Percentiles rank a stretch among this genome's conserved stretches.
phyloP scores from a whole-genome alignment of 768 basidiomycete species.

The Cystobasidium ongulense region DNA sequence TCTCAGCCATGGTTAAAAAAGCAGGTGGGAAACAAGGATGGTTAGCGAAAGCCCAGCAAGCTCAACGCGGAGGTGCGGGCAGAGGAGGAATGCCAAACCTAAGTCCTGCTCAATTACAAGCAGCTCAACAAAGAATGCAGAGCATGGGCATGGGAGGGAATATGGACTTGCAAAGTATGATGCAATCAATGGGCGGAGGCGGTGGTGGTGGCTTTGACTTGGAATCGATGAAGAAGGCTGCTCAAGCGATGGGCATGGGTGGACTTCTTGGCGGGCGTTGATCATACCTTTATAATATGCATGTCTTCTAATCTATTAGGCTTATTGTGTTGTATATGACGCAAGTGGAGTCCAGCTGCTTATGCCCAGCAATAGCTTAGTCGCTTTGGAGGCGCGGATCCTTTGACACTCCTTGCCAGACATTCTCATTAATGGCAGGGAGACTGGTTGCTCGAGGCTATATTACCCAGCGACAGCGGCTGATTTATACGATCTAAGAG shows the following conservation, averaged over 20 bases:
- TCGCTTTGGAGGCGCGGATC: too few relatives aligned
- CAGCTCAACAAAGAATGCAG: conserved; percentile 17
- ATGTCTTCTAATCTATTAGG: too few relatives aligned
- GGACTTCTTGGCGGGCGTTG: conserved; percentile 5
- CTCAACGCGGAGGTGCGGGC: conserved; percentile 50
- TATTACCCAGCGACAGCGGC: neutral
- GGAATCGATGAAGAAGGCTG: conserved; percentile 1
- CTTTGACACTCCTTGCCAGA: too few relatives aligned
- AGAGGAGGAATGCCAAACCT: conserved; percentile 15
- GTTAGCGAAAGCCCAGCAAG: conserved; percentile 88
- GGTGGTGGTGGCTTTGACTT: conserved; percentile 12
- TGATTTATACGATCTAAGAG: too few relatives aligned
- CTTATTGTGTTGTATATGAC: too few relatives aligned
- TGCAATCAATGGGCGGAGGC: neutral
- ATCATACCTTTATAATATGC: too few relatives aligned
- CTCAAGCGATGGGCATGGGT: conserved; percentile 13
- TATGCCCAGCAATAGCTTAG: too few relatives aligned
- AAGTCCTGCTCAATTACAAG: neutral
- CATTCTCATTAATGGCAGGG: too few relatives aligned
- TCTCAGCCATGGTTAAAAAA: conserved; percentile 97
- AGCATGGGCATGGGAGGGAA: conserved; percentile 23
- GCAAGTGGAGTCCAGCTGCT: too few relatives aligned
- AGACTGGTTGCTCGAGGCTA: too few relatives aligned
- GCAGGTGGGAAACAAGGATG: conserved; percentile 96
- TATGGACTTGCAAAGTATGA: conserved; percentile 18